Evolutionary conservation across 2,329 filamentous ascomycete genomes (phyloP), one percentile per base, ranked within the genome.

Genomic region (Penicillium polonicum): DNA sequence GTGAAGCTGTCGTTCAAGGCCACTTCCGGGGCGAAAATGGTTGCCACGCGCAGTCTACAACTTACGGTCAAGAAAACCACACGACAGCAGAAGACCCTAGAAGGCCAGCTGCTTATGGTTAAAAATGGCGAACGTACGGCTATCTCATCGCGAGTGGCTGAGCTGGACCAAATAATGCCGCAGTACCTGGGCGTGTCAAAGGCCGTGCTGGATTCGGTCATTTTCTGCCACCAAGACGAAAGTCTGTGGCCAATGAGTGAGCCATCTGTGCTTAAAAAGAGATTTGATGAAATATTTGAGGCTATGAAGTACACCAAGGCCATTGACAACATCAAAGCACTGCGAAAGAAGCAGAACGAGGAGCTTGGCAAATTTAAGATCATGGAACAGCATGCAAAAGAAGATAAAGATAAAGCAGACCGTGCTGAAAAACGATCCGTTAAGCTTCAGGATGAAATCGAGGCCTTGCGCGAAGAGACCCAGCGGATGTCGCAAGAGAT

Each of bases 171-270:
- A 63, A 84, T 93, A 65, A 88, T 99, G 72, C 92, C 93, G 0
- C 85, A 90, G 65, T 89, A 91, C 64, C 83, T 99, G 0, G 94
- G 94, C 38, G 94, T 97, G 4, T 94, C 92, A 1, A 87, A 88
- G 55, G 92, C 94, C 13, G 88, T 99, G 55, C 83, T 99, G 27
- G 92, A 97, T 65, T 89, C 89, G 58, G 94, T 99, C 72, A 97
- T 99, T 65, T 99, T 99, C 77, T 99, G 94, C 73, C 94, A 99
- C 71, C 94, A 99, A 72, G 94, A 99, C 72, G 94, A 99, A 65
- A 97, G 93, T 27, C 77, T 97, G 29, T 99, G 94, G 94, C 94
- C 94, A 0, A 87, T 99, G 82, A 95, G 91, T 70, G 91, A 96
- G 68, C 91, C 94, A 0, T 80, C 85, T 0, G 85, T 85, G 0